Evolutionary conservation across 192 early-diverging fungal species (phyloP), one percentile per base, ranked within the genome.

Genomic region (Physocladia obscura): DNA sequence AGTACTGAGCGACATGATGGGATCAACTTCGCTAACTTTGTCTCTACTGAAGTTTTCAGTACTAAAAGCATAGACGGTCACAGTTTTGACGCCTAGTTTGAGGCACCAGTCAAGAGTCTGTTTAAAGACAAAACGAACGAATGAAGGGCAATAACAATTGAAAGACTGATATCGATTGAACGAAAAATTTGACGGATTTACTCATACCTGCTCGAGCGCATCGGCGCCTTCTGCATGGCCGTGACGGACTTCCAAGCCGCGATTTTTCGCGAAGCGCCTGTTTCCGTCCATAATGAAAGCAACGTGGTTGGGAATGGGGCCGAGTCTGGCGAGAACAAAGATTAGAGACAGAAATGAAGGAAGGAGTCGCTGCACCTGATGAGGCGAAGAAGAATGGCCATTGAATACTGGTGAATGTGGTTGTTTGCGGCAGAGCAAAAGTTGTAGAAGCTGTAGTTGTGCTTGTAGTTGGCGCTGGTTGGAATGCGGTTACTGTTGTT

Each of bases 261-360:
- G n/a, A 2, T 76, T 74, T 51, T 87, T 88, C 39, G 94, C 96
- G 74, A 84, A 99, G 30, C 97, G 87, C 35, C 97, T 81, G 79
- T 99, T 99, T 5, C 97, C 97, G 74, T 99, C 97, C 90, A 99
- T 94, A 48, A 99, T 92, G 73, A 99, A 94, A 2, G 89, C 95
- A 17, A 98, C 82, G 74, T 99, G 97, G 27, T 81, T 75, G 2
- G 97, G 97, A 13, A 99, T 83, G 0, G 89, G 87, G 4, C 96
- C 95, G 39, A 88, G 81, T 8, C 70, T 61, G 15, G n/a, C n/a
- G n/a, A n/a, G n/a, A n/a, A n/a, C n/a, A n/a, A n/a, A n/a, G n/a
- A n/a, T n/a, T n/a, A n/a, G n/a, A n/a, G n/a, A n/a, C n/a, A n/a
- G n/a, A n/a, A n/a, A n/a, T n/a, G n/a, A n/a, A n/a, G n/a, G n/a